These are phyloP conservation scores for Podosphaera leucotricha DNA, from an alignment of 2,329 filamentous ascomycete genomes.

Conservation along the genomic window DNA sequence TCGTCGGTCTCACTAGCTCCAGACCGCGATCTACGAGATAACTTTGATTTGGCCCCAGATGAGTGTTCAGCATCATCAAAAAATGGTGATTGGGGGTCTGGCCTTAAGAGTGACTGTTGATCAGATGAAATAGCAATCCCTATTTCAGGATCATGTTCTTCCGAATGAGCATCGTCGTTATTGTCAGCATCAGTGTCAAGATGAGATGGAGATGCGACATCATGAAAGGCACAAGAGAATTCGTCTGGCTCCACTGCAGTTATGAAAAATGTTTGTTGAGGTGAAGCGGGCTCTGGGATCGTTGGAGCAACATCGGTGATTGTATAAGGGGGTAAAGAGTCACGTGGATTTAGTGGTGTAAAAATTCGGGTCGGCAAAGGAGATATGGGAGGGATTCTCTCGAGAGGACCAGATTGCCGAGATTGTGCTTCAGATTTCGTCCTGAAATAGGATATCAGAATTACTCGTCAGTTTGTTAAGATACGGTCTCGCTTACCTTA, in stretches of 20 bases:
- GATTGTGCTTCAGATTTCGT: not conserved
- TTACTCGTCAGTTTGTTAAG: not conserved
- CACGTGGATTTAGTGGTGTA: not conserved
- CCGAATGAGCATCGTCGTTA: not conserved
- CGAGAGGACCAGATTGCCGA: not conserved
- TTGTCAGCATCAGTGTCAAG: not conserved
- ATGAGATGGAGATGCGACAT: conserved; percentile 1
- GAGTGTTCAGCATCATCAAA: not conserved
- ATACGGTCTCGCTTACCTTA: conserved; percentile 2
- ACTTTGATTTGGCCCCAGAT: not conserved
- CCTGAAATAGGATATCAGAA: not conserved
- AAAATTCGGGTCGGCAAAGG: not conserved
- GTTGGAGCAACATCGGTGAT: not conserved
- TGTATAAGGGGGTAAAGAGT: not conserved
- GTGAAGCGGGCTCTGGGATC: not conserved
- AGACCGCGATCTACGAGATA: not conserved
- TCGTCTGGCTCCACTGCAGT: conserved; percentile 4
- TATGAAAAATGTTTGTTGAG: not conserved
- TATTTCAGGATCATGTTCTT: not conserved
- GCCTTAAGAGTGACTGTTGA: not conserved
- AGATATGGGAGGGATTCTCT: not conserved
- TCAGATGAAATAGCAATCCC: not conserved
- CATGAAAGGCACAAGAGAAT: conserved; percentile 4
- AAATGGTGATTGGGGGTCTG: not conserved
- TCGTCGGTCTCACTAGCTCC: not conserved